Base-by-base conservation (phyloP, 2,329 filamentous ascomycete species). In the Monosporascus sp. region DNA sequence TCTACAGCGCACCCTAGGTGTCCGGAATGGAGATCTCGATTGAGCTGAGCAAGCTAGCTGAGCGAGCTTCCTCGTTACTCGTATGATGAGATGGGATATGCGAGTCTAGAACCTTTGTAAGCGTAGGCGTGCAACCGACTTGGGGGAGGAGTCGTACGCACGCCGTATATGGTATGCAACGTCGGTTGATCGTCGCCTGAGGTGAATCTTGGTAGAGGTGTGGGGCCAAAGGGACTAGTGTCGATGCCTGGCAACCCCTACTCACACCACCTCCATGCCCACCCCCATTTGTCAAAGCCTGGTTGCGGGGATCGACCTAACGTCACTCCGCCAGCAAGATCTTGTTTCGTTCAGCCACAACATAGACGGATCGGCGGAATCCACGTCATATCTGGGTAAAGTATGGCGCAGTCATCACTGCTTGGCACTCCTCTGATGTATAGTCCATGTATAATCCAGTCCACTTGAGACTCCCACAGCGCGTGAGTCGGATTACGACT, bases 351-450 rank as follows among this genome's bases (percentile, higher is more conserved):
- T 44, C 14, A 52, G 52, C 54, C 51, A 56, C 50, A 20, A 25
- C 35, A 48, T 44, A 45, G 48, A 54, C 51, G 41, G 50, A 47
- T 38, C 50, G 24, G 24, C 43, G n/a, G 15, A 44, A 43, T 50
- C 4, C 53, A 66, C 65, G 63, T 67, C 65, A 67, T 66, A 58
- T 60, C 53, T 39, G 48, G 57, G 44, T 55, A 61, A 58, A 55
- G 47, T 44, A 51, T 54, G 53, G 55, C 51, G 57, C 51, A 52
- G 37, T 18, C 22, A 24, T 55, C 48, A 41, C 49, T 24, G 43
- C 14, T 49, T 49, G 43, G 46, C 27, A 14, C 20, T 18, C 17
- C n/a, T 7, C 8, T 1, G n/a, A 44, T 24, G 41, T 25, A 20
- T 14, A 20, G 17, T 44, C 20, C 27, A 5, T 35, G 31, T 14